Percentiles rank a stretch among this genome's conserved stretches.
phyloP scores from a whole-genome alignment of 805 yeast species.

The Pichia ethanolica region DNA sequence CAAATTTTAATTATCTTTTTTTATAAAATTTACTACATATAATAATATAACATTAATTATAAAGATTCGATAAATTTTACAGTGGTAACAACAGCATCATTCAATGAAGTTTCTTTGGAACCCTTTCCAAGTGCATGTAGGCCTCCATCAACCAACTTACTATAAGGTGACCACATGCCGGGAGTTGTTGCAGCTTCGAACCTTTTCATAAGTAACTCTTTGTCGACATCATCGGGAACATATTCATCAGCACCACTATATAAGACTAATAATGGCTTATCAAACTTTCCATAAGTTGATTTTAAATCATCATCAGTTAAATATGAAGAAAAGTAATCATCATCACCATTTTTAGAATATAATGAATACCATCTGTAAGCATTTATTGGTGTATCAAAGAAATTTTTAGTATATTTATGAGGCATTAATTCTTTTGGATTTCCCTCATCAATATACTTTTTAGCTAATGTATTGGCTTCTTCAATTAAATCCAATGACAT shows the following conservation, averaged over 20 bases:
- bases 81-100: constrained; percentile 10
- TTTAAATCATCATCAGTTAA: constrained; percentile 36
- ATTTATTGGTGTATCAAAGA: constrained; percentile 51
- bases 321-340: constrained; percentile 63
- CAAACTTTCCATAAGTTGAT: constrained; percentile 48
- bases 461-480: constrained; percentile 25
- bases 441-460: constrained; percentile 35
- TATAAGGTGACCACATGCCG: constrained; percentile 42
- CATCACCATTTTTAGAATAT: constrained; percentile 54
- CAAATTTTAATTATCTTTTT: too few species aligned
- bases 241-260: constrained; percentile 59
- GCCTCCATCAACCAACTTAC: constrained; percentile 53
- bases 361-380: constrained; percentile 71
- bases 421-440: constrained; percentile 48
- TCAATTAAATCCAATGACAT: constrained; percentile 15
- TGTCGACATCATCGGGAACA: constrained; percentile 48
- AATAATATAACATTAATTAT: not conserved
- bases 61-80: constrained; percentile 9
- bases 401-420: constrained; percentile 34
- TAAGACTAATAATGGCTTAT: constrained; percentile 43
- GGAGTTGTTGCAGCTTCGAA: constrained; percentile 42
- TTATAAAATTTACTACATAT: too few species aligned
- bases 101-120: constrained; percentile 24
- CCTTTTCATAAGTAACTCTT: constrained; percentile 34
- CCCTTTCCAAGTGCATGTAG: constrained; percentile 44